Evolutionary conservation across 2,329 filamentous ascomycete genomes (phyloP).

Genomic region (Phialocephala sp.): DNA sequence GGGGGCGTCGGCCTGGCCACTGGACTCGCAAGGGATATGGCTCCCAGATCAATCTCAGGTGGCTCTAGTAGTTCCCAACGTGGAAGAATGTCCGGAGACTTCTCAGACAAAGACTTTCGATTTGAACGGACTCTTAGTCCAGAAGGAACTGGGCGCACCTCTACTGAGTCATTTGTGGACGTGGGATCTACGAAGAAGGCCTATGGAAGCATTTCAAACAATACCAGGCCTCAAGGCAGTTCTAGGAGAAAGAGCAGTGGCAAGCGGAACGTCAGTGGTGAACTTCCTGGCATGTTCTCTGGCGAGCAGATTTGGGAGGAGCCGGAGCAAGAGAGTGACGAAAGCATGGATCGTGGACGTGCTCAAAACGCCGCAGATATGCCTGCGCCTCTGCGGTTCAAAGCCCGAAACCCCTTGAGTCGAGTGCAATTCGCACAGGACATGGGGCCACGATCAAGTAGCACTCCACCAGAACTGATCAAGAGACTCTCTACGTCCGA

Average conservation of each 20-base stretch:
- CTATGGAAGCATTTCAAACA: slow-evolving; percentile 36
- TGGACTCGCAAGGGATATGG: slow-evolving; percentile 39
- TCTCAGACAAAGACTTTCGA: slow-evolving; percentile 27
- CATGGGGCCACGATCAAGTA: slow-evolving; percentile 50
- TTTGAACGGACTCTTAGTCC: slow-evolving; percentile 28
- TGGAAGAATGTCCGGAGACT: slow-evolving; percentile 43
- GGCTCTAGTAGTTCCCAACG: slow-evolving; percentile 44
- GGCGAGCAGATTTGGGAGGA: slow-evolving; percentile 91
- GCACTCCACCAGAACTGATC: slow-evolving; percentile 49
- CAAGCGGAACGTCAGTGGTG: slow-evolving; percentile 72
- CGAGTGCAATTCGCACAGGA: slow-evolving; percentile 57
- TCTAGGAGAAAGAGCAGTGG: slow-evolving; percentile 35
- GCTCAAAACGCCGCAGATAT: slow-evolving; percentile 40
- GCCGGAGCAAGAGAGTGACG: slow-evolving; percentile 60
- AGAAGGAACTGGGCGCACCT: slow-evolving; percentile 29
- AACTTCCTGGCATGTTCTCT: slow-evolving; percentile 67
- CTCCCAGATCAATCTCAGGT: slow-evolving; percentile 42
- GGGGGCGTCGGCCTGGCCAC: slow-evolving; percentile 51
- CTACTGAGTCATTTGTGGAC: slow-evolving; percentile 34
- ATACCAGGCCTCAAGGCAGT: slow-evolving; percentile 19
- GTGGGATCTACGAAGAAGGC: slow-evolving; percentile 31
- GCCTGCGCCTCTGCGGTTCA: slow-evolving; percentile 58
- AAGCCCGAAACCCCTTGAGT: slow-evolving; percentile 69
- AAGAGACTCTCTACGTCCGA: slow-evolving; percentile 60
- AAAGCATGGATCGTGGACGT: slow-evolving; percentile 32